Evolutionary conservation across 768 basidiomycete species (phyloP), one percentile per base, ranked within the genome.

Genomic region (Glaciozyma martinii): DNA sequence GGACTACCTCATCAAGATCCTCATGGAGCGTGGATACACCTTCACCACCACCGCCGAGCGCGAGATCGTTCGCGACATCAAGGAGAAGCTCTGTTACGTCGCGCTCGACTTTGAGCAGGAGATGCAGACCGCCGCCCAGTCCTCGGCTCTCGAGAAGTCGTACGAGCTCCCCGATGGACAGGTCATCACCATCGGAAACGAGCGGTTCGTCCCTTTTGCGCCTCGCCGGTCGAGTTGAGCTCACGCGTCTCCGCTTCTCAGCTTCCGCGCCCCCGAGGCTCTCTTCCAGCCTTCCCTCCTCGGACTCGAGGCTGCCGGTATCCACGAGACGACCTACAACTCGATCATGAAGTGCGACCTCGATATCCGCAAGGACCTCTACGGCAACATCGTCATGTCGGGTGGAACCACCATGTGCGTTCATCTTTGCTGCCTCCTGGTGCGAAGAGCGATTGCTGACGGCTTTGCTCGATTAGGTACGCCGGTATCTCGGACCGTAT

Each of bases 1-100:
- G 65, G 70, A 71, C 63, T 85, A 80, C 77, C 78, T 91, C 72
- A 83, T 86, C 82, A 89, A 90, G 80, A 85, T 86, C 42, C 82
- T 99, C 76, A 86, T 83, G 77, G 91, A 95, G 79, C 85, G 92
- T 74, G 92, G 92, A 16, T 93, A 95, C 78, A 82, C 85, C 23
- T 94, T 95, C 84, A 92, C 89, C 72, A 94, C 91, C 68, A 87
- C 89, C 18, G 90, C 74, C 62, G 72, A 74, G 68, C 72, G 72
- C 27, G 72, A 73, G 84, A 90, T 95, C 65, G 92, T 94, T 72
- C 83, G 92, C 65, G 92, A 94, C 77, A 93, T 95, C 82, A 99
- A 95, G 82, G 90, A 91, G 83, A 91, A 90, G 82, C 84, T 93
- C 33, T 92, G 90, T 78, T 93, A 93, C 76, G 91, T 94, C 70